A percentile compares a stretch with the other conserved stretches of the same genome.
phyloP scores from a whole-genome alignment of 371 early-diverging fungal genomes.

The Apophysomyces ossiformis region DNA sequence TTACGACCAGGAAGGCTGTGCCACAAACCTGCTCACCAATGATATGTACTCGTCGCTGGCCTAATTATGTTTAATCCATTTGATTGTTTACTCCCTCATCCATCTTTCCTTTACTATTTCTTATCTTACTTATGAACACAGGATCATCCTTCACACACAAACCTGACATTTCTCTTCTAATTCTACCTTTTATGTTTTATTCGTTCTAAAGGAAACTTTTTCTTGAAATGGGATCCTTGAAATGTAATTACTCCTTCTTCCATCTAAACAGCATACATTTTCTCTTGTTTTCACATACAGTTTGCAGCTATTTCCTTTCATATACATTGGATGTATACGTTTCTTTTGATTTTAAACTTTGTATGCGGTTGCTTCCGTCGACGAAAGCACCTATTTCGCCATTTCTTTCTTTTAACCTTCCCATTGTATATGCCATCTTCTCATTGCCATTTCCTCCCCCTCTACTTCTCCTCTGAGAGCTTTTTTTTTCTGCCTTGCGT shows the following conservation, averaged over 20 bases:
- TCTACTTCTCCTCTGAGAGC: neutral
- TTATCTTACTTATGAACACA: conserved; percentile 2
- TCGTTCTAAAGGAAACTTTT: conserved; percentile 8
- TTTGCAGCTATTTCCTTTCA: neutral
- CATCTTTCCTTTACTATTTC: conserved; percentile 1
- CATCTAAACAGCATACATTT: conserved; percentile 6
- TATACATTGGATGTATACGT: conserved; percentile 9
- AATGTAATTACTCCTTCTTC: conserved; percentile 10
- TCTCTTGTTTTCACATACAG: neutral
- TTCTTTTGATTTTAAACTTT: neutral
- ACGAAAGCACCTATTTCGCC: conserved; percentile 2
- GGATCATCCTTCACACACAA: neutral
- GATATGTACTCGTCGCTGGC: conserved; percentile 9
- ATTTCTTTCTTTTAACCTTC: neutral
- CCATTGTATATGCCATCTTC: conserved; percentile 6
- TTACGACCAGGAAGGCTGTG: conserved; percentile 10
- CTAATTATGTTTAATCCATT: neutral
- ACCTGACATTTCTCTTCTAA: neutral
- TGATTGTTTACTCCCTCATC: too few species aligned
- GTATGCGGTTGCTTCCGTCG: conserved; percentile 9
- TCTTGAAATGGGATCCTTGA: neutral
- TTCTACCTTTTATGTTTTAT: neutral
- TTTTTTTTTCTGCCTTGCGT: conserved; percentile 19
- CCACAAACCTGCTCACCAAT: neutral
- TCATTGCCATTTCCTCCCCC: conserved; percentile 9